Evolutionary conservation across 371 early-diverging fungal genomes (phyloP).

Genomic region (Furculomyces boomerangus): DNA sequence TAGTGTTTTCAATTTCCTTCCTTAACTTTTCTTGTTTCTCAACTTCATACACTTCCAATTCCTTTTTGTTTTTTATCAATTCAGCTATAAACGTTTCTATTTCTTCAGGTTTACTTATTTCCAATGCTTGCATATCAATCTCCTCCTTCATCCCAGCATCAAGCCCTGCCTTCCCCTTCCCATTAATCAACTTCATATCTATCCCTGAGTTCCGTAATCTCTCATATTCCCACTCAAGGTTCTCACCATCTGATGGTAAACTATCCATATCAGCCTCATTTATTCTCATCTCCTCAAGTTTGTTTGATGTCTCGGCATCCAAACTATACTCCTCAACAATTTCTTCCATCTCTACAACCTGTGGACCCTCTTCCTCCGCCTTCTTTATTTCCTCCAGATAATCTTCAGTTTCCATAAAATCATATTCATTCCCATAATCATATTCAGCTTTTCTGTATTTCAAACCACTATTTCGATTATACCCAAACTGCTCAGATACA

Average conservation of each 20-base stretch:
- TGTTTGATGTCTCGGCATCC: not conserved
- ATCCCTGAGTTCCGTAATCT: not conserved
- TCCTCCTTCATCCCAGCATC: not conserved
- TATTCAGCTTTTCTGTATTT: not conserved
- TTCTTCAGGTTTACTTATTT: not conserved
- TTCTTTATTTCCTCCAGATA: not conserved
- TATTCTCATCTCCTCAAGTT: not conserved
- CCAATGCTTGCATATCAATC: not conserved
- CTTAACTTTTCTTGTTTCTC: not conserved
- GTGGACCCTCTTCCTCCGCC: not conserved
- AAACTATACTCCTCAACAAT: not conserved
- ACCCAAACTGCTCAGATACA: no score
- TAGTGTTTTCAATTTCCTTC: no score
- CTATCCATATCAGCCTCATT: not conserved
- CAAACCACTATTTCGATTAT: not conserved
- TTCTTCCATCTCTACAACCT: not conserved
- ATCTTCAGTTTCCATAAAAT: not conserved
- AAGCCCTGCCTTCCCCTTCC: not conserved
- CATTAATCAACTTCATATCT: not conserved
- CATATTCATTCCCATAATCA: not conserved
- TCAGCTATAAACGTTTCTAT: not conserved
- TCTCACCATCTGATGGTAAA: not conserved
- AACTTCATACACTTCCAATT: not conserved
- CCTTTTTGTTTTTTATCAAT: not conserved
- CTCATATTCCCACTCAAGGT: not conserved